These are phyloP conservation scores for Coemansia sp. DNA, from an alignment of 192 early-diverging fungal genomes.

Conservation along the genomic window DNA sequence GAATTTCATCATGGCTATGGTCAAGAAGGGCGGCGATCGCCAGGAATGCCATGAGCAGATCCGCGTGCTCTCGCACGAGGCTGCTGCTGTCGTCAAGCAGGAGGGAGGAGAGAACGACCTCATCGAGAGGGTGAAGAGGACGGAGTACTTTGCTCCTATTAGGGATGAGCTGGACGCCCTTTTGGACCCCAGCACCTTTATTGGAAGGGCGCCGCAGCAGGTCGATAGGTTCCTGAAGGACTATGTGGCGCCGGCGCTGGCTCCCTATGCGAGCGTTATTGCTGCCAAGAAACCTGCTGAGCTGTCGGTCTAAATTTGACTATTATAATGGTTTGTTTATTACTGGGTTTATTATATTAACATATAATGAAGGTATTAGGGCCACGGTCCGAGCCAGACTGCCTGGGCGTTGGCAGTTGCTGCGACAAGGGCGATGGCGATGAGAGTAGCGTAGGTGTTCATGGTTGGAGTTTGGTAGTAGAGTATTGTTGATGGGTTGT, in stretches of 20 bases:
- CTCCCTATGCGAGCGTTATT: slow-evolving; percentile 68
- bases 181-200: slow-evolving; percentile 88
- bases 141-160: slow-evolving; percentile 88
- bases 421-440: slow-evolving; percentile 19
- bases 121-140: slow-evolving; percentile 82
- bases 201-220: slow-evolving; percentile 93
- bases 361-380: no score
- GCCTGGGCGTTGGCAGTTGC: slow-evolving; percentile 28
- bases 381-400: slow-evolving; percentile 17
- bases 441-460: background rate
- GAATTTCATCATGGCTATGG: slow-evolving; percentile 99
- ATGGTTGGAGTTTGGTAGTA: no score
- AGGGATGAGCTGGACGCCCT: slow-evolving; percentile 70
- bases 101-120: slow-evolving; percentile 94
- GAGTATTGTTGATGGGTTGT: no score
- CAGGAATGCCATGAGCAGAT: slow-evolving; percentile 98
- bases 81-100: slow-evolving; percentile 87
- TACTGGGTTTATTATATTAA: no score
- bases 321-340: no score
- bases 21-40: slow-evolving; percentile 92
- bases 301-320: slow-evolving; percentile 26
- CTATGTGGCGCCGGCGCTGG: slow-evolving; percentile 82
- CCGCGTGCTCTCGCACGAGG: slow-evolving; percentile 92
- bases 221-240: slow-evolving; percentile 80
- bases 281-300: slow-evolving; percentile 47